Conservation (phyloP, 2,329 filamentous ascomycete species). For the Arthrobotrys conoides region DNA sequence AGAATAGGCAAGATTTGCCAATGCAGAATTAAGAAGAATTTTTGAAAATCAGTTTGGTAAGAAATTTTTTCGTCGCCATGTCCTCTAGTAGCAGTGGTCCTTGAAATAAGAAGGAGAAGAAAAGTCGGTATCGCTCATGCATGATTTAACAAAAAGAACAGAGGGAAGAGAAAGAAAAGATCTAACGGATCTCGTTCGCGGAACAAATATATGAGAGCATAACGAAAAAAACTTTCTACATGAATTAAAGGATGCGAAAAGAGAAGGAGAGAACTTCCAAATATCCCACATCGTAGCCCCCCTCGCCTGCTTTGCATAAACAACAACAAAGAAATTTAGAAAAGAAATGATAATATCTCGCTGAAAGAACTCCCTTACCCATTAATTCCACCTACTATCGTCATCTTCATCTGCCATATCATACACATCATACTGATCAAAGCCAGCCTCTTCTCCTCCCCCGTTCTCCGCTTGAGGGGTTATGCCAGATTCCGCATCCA, state of each 20-base stretch:
- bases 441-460: not conserved
- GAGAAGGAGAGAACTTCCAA: not conserved
- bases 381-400: constrained; percentile 49
- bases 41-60: too few species aligned
- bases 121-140: constrained; percentile 7
- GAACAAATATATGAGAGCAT: too few species aligned
- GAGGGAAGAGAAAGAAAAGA: not conserved
- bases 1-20: too few species aligned
- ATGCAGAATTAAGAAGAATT: too few species aligned
- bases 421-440: constrained; percentile 56
- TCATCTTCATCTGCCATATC: constrained; percentile 59
- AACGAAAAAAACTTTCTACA: constrained; percentile 25
- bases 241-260: not conserved
- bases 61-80: too few species aligned
- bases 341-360: constrained; percentile 5
- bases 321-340: constrained; percentile 4
- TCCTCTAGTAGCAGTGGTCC: not conserved
- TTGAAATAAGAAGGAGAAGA: not conserved
- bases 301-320: not conserved
- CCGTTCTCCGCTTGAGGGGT: constrained; percentile 7
- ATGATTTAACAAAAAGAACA: not conserved
- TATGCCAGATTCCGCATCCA: constrained; percentile 19
- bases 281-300: not conserved
- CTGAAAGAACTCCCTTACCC: constrained; percentile 7
- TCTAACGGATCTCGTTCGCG: too few species aligned